These are phyloP conservation scores for Dactylella cylindrospora DNA, from an alignment of 2,329 filamentous ascomycete species.

Conservation along the genomic window DNA sequence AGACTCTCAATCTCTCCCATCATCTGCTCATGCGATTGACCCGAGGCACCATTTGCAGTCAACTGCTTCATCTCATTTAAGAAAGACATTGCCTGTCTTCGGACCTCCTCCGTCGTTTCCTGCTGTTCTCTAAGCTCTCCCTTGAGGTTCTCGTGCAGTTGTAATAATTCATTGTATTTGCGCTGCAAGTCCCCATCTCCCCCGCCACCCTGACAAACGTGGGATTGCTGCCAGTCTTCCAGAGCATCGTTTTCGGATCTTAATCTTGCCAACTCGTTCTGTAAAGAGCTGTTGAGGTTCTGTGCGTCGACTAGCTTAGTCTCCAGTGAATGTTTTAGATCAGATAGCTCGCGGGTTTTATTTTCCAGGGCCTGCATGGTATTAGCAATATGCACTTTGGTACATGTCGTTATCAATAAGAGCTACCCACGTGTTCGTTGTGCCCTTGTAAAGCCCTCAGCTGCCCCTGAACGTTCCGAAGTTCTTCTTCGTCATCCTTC, in stretches of 20 bases:
- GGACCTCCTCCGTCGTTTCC: constrained; percentile 75
- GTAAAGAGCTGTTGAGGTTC: constrained; percentile 74
- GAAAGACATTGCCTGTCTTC: constrained; percentile 77
- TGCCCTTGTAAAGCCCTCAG: constrained; percentile 17
- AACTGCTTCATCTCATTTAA: constrained; percentile 85
- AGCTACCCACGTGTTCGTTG: constrained; percentile 24
- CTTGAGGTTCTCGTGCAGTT: constrained; percentile 68
- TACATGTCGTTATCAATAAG: not conserved
- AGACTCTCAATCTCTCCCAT: constrained; percentile 72
- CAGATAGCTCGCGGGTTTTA: constrained; percentile 61
- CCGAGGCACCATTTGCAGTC: constrained; percentile 74
- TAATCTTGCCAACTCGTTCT: constrained; percentile 74
- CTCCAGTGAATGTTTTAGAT: constrained; percentile 68
- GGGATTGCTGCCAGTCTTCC: constrained; percentile 54
- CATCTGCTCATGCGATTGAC: constrained; percentile 79
- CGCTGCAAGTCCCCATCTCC: constrained; percentile 62
- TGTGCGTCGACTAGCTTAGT: constrained; percentile 72
- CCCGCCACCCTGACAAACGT: constrained; percentile 45
- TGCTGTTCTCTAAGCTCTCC: constrained; percentile 71
- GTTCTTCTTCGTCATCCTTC: constrained; percentile 53
- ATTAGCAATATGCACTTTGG: constrained; percentile 3
- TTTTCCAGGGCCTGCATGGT: constrained; percentile 20
- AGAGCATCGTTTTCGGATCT: constrained; percentile 67
- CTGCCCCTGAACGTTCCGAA: constrained; percentile 48
- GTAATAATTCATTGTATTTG: constrained; percentile 61